Percentiles rank a stretch among this genome's conserved stretches.
phyloP scores from a whole-genome alignment of 345 rosid species.

The Salix udensis region DNA sequence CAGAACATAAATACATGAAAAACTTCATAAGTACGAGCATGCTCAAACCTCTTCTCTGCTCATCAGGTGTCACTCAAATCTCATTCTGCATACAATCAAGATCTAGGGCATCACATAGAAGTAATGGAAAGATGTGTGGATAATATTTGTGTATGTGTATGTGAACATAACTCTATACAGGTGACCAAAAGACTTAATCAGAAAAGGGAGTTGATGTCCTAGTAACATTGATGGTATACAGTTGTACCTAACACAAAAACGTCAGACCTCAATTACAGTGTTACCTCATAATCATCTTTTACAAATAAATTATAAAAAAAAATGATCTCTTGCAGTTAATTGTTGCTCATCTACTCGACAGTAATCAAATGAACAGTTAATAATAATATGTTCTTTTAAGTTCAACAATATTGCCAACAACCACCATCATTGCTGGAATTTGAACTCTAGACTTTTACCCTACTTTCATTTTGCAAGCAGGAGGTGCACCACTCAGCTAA shows the following conservation, averaged over 20 bases:
- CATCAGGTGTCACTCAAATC: slow-evolving; percentile 29
- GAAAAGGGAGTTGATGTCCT: neutral
- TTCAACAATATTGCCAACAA: neutral
- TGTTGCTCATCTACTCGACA: neutral
- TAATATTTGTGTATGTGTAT: neutral
- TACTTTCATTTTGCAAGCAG: neutral
- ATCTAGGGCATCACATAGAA: slow-evolving; percentile 2
- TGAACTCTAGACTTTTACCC: neutral
- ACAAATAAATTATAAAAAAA: neutral
- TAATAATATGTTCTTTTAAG: neutral
- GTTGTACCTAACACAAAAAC: neutral
- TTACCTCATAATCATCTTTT: neutral
- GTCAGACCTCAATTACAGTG: neutral
- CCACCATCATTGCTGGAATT: neutral
- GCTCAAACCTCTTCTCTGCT: slow-evolving; percentile 21
- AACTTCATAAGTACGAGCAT: neutral
- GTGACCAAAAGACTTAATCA: neutral
- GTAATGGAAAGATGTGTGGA: neutral
- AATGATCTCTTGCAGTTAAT: neutral
- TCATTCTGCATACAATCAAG: slow-evolving; percentile 19
- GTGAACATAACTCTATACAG: neutral
- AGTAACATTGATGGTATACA: neutral
- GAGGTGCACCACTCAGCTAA: neutral
- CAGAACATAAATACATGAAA: neutral
- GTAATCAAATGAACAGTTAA: neutral